Percentiles rank a stretch among this genome's conserved stretches.
Evolutionary conservation across 78 protist genomes (phyloP).

Genomic region (Pigoraptor vietnamica): DNA sequence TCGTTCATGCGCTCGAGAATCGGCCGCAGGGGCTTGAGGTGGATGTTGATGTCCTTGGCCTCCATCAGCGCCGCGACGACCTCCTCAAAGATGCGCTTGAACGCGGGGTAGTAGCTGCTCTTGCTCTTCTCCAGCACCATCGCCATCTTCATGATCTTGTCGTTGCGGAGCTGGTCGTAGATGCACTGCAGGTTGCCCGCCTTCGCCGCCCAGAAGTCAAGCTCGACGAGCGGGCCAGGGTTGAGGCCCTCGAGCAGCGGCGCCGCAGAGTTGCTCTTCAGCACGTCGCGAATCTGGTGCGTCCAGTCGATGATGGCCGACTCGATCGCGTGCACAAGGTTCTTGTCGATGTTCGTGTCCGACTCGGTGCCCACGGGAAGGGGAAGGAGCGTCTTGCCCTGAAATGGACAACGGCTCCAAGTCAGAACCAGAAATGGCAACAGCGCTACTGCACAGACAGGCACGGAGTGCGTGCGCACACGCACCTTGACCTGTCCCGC

Average conservation of each 20-base stretch:
- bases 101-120: slow-evolving; percentile 23
- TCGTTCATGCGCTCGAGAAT: background rate
- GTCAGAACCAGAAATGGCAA: background rate
- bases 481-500: slow-evolving; percentile 19
- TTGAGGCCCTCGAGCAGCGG: slow-evolving; percentile 13
- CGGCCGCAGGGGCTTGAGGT: slow-evolving; percentile 21
- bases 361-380: slow-evolving; percentile 35
- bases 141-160: background rate
- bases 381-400: slow-evolving; percentile 52
- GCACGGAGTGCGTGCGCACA: too few relatives aligned
- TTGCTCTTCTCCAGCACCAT: slow-evolving; percentile 32
- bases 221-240: slow-evolving; percentile 64
- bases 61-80: slow-evolving; percentile 22
- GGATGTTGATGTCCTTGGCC: slow-evolving; percentile 20
- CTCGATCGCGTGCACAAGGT: slow-evolving; percentile 50
- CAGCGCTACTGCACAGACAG: background rate
- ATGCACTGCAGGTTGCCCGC: slow-evolving; percentile 24
- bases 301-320: slow-evolving; percentile 67
- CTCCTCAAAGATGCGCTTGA: slow-evolving; percentile 16
- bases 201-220: slow-evolving; percentile 71
- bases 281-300: slow-evolving; percentile 37
- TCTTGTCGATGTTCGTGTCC: slow-evolving; percentile 32
- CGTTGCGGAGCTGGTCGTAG: slow-evolving; percentile 24
- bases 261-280: background rate
- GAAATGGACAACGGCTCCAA: background rate